Evolutionary conservation across 306 rosid species (phyloP).

Genomic region (Vigna hirtella): DNA sequence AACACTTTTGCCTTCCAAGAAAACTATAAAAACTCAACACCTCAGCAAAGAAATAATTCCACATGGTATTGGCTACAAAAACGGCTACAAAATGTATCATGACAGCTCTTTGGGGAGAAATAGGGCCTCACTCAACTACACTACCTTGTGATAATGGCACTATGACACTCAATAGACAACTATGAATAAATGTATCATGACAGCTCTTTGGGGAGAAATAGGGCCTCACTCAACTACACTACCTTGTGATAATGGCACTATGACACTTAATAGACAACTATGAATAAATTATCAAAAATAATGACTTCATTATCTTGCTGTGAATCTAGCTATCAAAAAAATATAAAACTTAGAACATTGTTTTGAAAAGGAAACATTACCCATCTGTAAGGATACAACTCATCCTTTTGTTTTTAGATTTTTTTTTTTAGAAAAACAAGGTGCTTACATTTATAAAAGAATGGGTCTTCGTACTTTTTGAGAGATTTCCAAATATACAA

Average conservation of each 20-base stretch:
- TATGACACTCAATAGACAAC: neutral
- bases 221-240: neutral
- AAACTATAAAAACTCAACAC: neutral
- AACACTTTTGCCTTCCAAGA: neutral
- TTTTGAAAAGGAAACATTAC: neutral
- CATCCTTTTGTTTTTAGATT: neutral
- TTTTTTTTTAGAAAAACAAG: neutral
- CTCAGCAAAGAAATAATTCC: neutral
- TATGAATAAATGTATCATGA: neutral
- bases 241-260: neutral
- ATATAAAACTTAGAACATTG: neutral
- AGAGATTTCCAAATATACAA: neutral
- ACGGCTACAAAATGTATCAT: neutral
- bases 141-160: neutral
- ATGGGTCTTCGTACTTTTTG: neutral
- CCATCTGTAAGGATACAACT: neutral
- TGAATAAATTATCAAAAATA: neutral
- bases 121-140: neutral
- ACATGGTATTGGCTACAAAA: neutral
- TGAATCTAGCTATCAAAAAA: neutral
- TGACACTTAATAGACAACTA: neutral
- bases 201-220: neutral
- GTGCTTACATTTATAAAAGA: neutral
- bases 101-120: neutral
- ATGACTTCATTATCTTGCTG: neutral